Conservation (phyloP, 2,329 filamentous ascomycete species). For the Paraphaeosphaeria sporulosa region DNA sequence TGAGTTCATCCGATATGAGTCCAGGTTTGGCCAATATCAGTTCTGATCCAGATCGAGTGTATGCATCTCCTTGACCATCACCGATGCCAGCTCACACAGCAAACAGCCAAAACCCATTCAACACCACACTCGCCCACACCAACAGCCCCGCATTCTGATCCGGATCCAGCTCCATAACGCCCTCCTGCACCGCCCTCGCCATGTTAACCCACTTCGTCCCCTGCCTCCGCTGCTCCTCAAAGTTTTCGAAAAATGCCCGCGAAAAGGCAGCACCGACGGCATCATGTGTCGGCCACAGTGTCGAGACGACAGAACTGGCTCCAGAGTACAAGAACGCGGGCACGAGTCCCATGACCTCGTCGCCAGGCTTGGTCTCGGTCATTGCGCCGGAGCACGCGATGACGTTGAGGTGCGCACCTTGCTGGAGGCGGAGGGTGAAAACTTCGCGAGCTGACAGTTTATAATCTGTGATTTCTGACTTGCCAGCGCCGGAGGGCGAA, state of each 20-base stretch:
- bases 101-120: slow-evolving; percentile 6
- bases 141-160: neutral
- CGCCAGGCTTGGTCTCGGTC: slow-evolving; percentile 9
- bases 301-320: slow-evolving; percentile 12
- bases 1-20: too few relatives aligned
- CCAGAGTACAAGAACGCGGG: slow-evolving; percentile 15
- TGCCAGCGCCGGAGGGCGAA: too few relatives aligned
- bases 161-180: neutral
- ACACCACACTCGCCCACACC: neutral
- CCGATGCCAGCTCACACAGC: too few relatives aligned
- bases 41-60: too few relatives aligned
- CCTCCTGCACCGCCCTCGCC: neutral
- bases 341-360: slow-evolving; percentile 17
- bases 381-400: slow-evolving; percentile 12
- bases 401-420: slow-evolving; percentile 11
- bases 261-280: neutral
- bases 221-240: neutral
- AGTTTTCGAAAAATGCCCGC: neutral
- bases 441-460: slow-evolving; percentile 11
- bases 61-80: too few relatives aligned
- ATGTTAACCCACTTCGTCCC: neutral
- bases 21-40: too few relatives aligned
- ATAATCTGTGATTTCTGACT: neutral
- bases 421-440: slow-evolving; percentile 7
- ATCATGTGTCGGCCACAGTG: slow-evolving; percentile 11